Evolutionary conservation across 148 eudicot genomes (phyloP).

Genomic region (Rhododendron molle): DNA sequence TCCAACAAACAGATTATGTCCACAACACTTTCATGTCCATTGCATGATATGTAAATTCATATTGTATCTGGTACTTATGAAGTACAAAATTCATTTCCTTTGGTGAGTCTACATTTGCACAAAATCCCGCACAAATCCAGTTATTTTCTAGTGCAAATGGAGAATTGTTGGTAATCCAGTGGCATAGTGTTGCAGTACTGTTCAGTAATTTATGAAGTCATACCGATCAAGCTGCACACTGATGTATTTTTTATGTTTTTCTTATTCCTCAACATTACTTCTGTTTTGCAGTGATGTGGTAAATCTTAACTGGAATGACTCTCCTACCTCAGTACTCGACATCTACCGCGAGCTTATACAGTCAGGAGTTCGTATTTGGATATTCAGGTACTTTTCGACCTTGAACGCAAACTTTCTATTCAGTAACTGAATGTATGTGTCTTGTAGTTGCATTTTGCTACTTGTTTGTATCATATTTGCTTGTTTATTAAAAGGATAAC

Average conservation of each 20-base stretch:
- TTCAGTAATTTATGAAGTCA: neutral
- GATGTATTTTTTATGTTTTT: neutral
- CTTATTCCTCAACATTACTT: neutral
- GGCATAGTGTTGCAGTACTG: neutral
- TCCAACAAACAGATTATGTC: too few relatives aligned
- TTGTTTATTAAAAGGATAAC: neutral
- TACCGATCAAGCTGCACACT: neutral
- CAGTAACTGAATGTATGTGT: neutral
- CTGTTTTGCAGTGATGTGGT: constrained; percentile 48
- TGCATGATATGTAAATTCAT: neutral
- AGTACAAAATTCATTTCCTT: neutral
- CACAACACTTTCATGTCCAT: too few relatives aligned
- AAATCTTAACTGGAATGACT: constrained; percentile 67
- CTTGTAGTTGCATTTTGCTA: neutral
- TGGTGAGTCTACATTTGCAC: neutral
- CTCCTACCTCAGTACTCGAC: constrained; percentile 62
- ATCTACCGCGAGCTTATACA: constrained; percentile 71
- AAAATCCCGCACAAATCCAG: neutral
- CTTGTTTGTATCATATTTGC: too few relatives aligned
- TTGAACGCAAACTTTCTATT: neutral
- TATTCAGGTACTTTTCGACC: constrained; percentile 64
- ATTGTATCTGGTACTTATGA: neutral
- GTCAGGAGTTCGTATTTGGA: constrained; percentile 84
- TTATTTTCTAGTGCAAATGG: neutral
- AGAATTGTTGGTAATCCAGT: neutral